Evolutionary conservation across 2,329 filamentous ascomycete species (phyloP).

Genomic region (Davidsoniella neocaledoniae): DNA sequence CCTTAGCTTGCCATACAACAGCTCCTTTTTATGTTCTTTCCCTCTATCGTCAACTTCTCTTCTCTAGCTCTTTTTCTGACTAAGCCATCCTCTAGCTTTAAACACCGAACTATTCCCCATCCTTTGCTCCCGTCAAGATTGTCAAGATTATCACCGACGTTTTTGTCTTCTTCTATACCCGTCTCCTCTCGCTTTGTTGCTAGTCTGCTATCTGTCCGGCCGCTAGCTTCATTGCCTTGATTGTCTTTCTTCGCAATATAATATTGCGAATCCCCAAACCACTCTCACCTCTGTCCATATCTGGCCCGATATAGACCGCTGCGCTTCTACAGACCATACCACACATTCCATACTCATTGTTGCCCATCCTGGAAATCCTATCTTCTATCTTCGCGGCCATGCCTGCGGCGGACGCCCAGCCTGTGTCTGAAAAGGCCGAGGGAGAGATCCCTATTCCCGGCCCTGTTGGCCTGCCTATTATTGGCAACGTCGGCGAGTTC

Average conservation of each 20-base stretch:
- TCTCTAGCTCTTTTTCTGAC: no score
- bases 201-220: no score
- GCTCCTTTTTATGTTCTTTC: not conserved
- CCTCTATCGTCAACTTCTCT: no score
- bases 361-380: constrained; percentile 3
- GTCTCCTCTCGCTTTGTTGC: no score
- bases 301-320: not conserved
- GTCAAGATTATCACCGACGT: no score
- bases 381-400: constrained; percentile 2
- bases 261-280: not conserved
- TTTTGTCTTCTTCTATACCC: no score
- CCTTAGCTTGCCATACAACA: not conserved
- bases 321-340: not conserved
- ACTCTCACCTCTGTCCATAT: not conserved
- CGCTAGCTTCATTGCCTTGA: no score
- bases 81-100: no score
- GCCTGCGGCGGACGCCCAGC: not conserved
- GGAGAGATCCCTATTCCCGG: constrained; percentile 37
- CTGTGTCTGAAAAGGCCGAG: not conserved
- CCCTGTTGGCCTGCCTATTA: constrained; percentile 43
- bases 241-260: no score
- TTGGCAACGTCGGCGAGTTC: constrained; percentile 50
- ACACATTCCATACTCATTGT: not conserved
- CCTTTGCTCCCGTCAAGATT: no score
- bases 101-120: no score